These are phyloP conservation scores for Powellomyces hirtus DNA, from an alignment of 192 early-diverging fungal species.

Conservation along the genomic window DNA sequence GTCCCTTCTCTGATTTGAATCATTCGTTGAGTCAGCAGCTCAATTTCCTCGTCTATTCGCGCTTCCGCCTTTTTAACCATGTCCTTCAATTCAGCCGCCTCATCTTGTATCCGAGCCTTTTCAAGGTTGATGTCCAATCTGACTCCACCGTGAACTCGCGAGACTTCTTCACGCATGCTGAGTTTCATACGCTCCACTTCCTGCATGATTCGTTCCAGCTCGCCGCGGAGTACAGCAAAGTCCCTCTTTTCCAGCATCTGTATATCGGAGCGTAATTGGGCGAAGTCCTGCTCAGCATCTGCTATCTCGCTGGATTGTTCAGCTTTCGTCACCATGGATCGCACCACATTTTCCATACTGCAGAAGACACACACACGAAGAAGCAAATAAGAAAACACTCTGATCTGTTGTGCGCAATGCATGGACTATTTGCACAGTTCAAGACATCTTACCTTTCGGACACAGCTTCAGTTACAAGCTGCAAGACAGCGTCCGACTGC, in stretches of 20 bases:
- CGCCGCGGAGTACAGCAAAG: slow-evolving; percentile 71
- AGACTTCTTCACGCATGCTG: slow-evolving; percentile 74
- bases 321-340: slow-evolving; percentile 73
- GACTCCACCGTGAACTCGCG: slow-evolving; percentile 76
- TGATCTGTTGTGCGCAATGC: background rate
- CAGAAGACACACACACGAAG: too few species aligned
- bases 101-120: slow-evolving; percentile 82
- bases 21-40: slow-evolving; percentile 28
- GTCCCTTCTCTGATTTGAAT: slow-evolving; percentile 26
- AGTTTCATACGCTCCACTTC: slow-evolving; percentile 81
- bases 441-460: slow-evolving; percentile 54
- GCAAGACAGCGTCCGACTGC: slow-evolving; percentile 73
- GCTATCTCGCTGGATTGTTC: slow-evolving; percentile 70
- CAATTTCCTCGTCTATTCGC: slow-evolving; percentile 42
- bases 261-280: slow-evolving; percentile 78
- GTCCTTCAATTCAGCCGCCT: slow-evolving; percentile 52
- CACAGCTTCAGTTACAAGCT: slow-evolving; percentile 65
- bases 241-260: slow-evolving; percentile 83
- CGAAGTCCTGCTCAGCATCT: slow-evolving; percentile 76
- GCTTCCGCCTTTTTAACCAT: slow-evolving; percentile 32
- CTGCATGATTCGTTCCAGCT: slow-evolving; percentile 70
- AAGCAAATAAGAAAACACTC: too few species aligned
- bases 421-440: background rate
- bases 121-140: slow-evolving; percentile 86
- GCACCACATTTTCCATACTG: slow-evolving; percentile 61